phyloP scores from a whole-genome alignment of 176 grass and related monocot genomes.

The Eragrostis nindensis region DNA sequence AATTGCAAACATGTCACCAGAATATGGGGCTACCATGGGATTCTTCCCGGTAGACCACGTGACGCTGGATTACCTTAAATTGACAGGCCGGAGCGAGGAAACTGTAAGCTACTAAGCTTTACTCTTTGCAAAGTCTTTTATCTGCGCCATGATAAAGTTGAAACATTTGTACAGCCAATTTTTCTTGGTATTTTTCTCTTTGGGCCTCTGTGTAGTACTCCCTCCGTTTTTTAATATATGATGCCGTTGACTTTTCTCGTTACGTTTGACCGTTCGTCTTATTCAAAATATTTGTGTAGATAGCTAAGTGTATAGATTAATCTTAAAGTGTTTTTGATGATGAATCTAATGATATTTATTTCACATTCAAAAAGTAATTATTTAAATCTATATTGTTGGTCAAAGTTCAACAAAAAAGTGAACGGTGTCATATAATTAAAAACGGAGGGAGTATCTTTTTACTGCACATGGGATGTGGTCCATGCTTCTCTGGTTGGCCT shows the following conservation, averaged over 20 bases:
- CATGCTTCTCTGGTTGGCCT: background rate
- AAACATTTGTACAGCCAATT: background rate
- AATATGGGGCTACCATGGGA: conserved; percentile 99
- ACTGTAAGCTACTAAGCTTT: conserved; percentile 62
- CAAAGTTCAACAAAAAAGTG: too few species aligned
- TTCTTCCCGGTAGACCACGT: conserved; percentile 98
- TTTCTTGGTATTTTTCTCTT: background rate
- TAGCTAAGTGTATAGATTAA: too few species aligned
- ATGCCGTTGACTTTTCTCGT: too few species aligned
- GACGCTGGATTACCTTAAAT: conserved; percentile 90
- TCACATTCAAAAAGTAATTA: too few species aligned
- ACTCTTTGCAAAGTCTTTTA: conserved; percentile 17
- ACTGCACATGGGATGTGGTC: background rate
- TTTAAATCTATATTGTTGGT: too few species aligned
- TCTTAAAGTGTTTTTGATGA: too few species aligned
- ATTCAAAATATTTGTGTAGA: too few species aligned
- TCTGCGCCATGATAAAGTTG: background rate
- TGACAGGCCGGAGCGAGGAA: conserved; percentile 88
- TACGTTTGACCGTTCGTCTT: too few species aligned
- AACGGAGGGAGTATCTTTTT: too few species aligned
- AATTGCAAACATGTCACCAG: conserved; percentile 98
- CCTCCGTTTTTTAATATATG: too few species aligned
- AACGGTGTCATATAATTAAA: too few species aligned
- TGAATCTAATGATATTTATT: too few species aligned
- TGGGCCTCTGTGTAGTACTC: background rate